Evolutionary conservation across 352 stramenopile genomes (phyloP), one percentile per base, ranked within the genome.

Genomic region (Phytophthora sp.): DNA sequence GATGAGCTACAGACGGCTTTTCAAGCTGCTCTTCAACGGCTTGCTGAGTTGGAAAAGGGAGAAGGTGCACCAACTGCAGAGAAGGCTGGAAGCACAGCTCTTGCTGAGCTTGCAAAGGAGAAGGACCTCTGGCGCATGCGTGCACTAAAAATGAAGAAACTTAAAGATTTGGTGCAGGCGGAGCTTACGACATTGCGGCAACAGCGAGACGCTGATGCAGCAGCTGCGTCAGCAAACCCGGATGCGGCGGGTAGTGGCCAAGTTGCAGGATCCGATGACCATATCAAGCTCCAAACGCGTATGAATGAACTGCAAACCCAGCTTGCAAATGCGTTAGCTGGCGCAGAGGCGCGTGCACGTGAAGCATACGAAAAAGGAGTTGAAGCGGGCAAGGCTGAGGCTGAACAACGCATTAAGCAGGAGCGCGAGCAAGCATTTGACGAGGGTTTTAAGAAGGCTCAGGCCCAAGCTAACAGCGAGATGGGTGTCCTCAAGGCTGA

Each of bases 131-230:
- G 84, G 86, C 86, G 84, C 23, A 74, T 82, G 52, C 83, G 86
- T 26, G 84, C 88, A 26, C 68, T 96, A 30, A 91, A 91, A 49
- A 94, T 94, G 84, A 94, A 94, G 44, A 94, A 94, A 52, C 41
- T 88, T 0, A 94, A 94, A 38, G 84, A 94, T 24, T 55, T 88
- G 17, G 66, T 81, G 12, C 82, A 94, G 44, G 49, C 64, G 0
- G 84, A 92, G 24, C 67, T 89, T 4, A 80, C 75, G 18, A 58
- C 68, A 11, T 54, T 86, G 9, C 76, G 78, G 32, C 62, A 76
- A 21, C 60, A 72, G 26, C 51, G 57, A 42, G 66, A 71, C 13
- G 43, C 44, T n/a, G 49, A 63, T 61, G 31, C 55, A 34, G 30
- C 30, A 17, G 55, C 31, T 53, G 17, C 50, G 10, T 53, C 35